phyloP scores from a whole-genome alignment of 495 filamentous ascomycete genomes.

The Bryoglossum gracile region DNA sequence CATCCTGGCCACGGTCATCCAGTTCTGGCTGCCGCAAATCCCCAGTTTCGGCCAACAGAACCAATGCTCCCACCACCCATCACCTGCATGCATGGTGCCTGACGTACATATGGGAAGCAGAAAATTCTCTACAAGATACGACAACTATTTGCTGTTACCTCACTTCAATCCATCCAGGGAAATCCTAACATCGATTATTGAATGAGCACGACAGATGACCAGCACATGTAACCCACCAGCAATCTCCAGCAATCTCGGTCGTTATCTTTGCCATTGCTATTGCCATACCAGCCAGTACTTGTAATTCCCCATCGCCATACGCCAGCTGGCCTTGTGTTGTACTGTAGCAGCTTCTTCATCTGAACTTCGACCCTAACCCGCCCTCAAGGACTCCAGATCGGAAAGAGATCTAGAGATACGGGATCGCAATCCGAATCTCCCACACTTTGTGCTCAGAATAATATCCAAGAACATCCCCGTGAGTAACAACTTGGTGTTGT shows the following conservation, averaged over 20 bases:
- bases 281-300: background rate
- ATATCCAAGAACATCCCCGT: no score
- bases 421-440: no score
- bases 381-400: no score
- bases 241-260: no score
- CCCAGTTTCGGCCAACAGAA: no score
- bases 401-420: no score
- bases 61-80: no score
- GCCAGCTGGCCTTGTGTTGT: no score
- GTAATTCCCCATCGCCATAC: conserved; percentile 1
- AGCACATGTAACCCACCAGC: conserved; percentile 3
- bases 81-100: conserved; percentile 17
- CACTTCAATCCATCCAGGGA: background rate
- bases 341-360: background rate
- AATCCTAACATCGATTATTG: conserved; percentile 1
- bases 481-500: background rate
- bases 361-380: background rate
- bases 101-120: conserved; percentile 14
- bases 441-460: no score
- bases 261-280: no score
- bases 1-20: no score
- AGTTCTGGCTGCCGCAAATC: no score
- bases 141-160: conserved; percentile 5
- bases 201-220: conserved; percentile 12
- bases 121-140: conserved; percentile 12